Conservation (phyloP, 192 early-diverging fungal species). For the Coemansia sp. region DNA sequence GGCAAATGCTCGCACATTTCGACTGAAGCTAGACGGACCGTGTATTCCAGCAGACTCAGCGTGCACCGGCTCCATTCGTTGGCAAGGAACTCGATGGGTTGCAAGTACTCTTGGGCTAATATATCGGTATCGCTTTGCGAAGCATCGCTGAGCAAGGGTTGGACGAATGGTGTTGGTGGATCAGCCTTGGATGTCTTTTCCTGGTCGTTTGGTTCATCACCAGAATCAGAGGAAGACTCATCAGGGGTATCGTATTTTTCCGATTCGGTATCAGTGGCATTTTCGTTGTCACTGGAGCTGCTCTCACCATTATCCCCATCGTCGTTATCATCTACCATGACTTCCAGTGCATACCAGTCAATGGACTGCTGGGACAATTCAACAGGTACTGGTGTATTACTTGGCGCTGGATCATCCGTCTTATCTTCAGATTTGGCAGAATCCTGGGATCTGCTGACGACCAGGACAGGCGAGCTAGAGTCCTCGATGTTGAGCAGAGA, state of each 20-base stretch:
- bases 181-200: no score
- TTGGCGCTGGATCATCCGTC: neutral
- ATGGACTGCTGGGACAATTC: neutral
- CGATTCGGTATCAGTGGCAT: neutral
- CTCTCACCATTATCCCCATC: neutral
- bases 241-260: neutral
- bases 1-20: slow-evolving; percentile 65
- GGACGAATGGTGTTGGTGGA: no score
- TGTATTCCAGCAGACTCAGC: slow-evolving; percentile 65
- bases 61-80: slow-evolving; percentile 40
- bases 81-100: slow-evolving; percentile 29
- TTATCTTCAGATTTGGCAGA: neutral
- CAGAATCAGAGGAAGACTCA: neutral
- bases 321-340: slow-evolving; percentile 7
- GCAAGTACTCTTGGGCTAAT: slow-evolving; percentile 10
- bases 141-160: no score
- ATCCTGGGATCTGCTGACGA: slow-evolving; percentile 58
- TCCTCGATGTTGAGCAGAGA: slow-evolving; percentile 77
- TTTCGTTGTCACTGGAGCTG: neutral
- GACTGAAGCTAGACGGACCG: slow-evolving; percentile 55
- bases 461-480: slow-evolving; percentile 64
- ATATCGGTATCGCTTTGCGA: no score
- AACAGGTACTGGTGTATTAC: neutral
- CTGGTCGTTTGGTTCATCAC: neutral
- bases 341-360: slow-evolving; percentile 32